Evolutionary conservation across 106 monocot species (phyloP).

Genomic region (Alisma plantagoaquatica): DNA sequence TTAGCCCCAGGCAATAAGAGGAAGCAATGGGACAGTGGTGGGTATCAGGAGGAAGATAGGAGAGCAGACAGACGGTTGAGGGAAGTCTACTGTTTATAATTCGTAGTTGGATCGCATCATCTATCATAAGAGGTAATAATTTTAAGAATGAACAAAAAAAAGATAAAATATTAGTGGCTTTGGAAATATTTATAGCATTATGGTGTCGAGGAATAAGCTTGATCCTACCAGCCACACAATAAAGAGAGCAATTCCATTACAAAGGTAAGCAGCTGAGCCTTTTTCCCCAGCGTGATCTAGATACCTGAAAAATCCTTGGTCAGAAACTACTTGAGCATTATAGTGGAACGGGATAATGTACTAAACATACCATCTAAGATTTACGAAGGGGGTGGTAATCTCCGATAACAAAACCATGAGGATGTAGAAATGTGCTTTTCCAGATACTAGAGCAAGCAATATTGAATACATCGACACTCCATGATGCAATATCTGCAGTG

Average conservation of each 20-base stretch:
- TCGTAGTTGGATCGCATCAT: too few relatives aligned
- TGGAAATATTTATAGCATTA: too few relatives aligned
- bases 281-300: conserved; percentile 52
- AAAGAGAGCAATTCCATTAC: conserved; percentile 56
- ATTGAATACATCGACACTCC: conserved; percentile 43
- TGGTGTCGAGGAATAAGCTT: too few relatives aligned
- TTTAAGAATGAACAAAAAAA: background rate
- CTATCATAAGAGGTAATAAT: too few relatives aligned
- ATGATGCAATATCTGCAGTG: conserved; percentile 53
- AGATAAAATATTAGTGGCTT: too few relatives aligned
- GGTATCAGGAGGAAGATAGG: too few relatives aligned
- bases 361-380: conserved; percentile 42
- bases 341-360: background rate
- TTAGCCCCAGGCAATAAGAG: too few relatives aligned
- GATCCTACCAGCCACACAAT: conserved; percentile 47
- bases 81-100: too few relatives aligned
- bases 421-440: conserved; percentile 45
- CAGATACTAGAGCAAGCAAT: conserved; percentile 32
- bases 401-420: conserved; percentile 58
- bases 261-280: conserved; percentile 39
- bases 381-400: conserved; percentile 56
- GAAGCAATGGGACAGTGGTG: too few relatives aligned
- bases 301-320: conserved; percentile 26
- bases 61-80: too few relatives aligned
- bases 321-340: background rate